phyloP scores from a whole-genome alignment of 805 yeast species.

The Hemisphaericaspora nanyangensis region DNA sequence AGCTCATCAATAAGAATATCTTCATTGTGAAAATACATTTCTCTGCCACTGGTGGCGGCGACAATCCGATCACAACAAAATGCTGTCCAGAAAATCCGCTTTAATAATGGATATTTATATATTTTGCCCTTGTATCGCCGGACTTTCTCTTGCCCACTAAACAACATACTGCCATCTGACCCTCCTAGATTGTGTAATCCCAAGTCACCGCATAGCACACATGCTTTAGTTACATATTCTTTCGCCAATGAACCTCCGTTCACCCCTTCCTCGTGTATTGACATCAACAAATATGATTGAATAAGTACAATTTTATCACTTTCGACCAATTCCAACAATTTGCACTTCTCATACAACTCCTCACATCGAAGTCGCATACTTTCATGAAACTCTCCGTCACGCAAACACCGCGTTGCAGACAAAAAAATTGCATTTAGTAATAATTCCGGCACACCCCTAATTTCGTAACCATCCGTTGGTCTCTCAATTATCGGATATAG shows the following conservation, averaged over 20 bases:
- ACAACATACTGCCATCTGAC: conserved; percentile 2
- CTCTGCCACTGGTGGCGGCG: conserved; percentile 4
- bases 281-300: conserved; percentile 4
- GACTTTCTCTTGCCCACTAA: background rate
- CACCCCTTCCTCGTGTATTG: conserved; percentile 4
- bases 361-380: background rate
- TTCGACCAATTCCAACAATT: conserved; percentile 2
- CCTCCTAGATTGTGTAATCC: conserved; percentile 3
- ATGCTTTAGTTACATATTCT: conserved; percentile 3
- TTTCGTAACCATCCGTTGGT: background rate
- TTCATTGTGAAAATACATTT: conserved; percentile 1
- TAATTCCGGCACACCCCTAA: background rate
- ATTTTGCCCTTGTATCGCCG: background rate
- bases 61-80: conserved; percentile 4
- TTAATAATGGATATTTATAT: background rate
- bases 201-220: conserved; percentile 4
- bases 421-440: conserved; percentile 3
- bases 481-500: conserved; percentile 1
- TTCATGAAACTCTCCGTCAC: background rate
- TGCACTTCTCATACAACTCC: conserved; percentile 2
- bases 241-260: conserved; percentile 4
- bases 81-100: conserved; percentile 1
- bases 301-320: conserved; percentile 2
- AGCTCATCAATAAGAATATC: conserved; percentile 4
- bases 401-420: conserved; percentile 2